Percentiles rank a stretch among this genome's conserved stretches.
These are phyloP conservation scores for Larix sibirica DNA, from an alignment of 83 land plant species.

Conservation along the genomic window DNA sequence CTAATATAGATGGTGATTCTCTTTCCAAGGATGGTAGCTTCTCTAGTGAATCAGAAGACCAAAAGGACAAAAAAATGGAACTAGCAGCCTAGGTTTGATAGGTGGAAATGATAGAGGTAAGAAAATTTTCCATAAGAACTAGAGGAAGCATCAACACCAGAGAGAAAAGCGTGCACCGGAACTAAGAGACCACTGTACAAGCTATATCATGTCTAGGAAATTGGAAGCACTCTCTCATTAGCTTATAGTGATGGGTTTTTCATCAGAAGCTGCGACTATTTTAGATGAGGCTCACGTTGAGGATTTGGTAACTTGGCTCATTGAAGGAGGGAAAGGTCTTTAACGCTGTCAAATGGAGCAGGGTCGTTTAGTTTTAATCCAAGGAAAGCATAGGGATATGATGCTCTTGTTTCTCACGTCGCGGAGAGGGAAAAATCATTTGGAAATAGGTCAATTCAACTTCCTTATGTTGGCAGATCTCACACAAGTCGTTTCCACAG, in stretches of 20 bases:
- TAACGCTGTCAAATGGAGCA: too few relatives aligned
- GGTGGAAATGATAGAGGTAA: constrained; percentile 79
- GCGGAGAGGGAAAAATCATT: too few relatives aligned
- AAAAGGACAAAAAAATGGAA: constrained; percentile 58
- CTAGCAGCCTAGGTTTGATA: constrained; percentile 39
- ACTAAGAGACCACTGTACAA: constrained; percentile 68
- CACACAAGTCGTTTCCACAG: too few relatives aligned
- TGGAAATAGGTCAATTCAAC: too few relatives aligned
- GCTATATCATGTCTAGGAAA: constrained; percentile 87
- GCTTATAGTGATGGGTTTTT: constrained; percentile 88
- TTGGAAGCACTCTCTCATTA: constrained; percentile 77
- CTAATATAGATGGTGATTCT: constrained; percentile 56
- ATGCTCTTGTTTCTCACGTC: too few relatives aligned
- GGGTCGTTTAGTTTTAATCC: too few relatives aligned
- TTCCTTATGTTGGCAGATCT: too few relatives aligned
- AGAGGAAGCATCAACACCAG: constrained; percentile 91
- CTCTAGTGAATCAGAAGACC: constrained; percentile 94
- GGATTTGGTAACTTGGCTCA: constrained; percentile 75
- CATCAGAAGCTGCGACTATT: constrained; percentile 83
- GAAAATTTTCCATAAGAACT: constrained; percentile 83
- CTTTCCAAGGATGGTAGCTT: constrained; percentile 80
- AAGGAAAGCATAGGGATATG: too few relatives aligned
- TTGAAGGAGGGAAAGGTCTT: constrained; percentile 69
- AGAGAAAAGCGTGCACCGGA: constrained; percentile 90
- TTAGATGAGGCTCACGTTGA: constrained; percentile 85